Conservation (phyloP, 495 filamentous ascomycete genomes). For the Annulohypoxylon stygium region DNA sequence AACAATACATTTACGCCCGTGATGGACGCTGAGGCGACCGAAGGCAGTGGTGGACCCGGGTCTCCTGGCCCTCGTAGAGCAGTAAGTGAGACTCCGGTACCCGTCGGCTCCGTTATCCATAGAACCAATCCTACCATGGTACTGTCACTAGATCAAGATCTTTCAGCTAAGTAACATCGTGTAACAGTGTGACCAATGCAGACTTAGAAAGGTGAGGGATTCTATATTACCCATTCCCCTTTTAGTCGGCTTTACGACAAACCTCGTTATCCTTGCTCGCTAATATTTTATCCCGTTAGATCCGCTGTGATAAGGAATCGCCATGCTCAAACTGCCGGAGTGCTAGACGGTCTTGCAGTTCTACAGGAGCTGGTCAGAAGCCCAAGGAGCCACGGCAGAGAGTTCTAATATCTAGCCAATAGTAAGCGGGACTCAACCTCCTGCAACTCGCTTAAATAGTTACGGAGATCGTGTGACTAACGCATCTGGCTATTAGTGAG, state of each 20-base stretch:
- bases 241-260: conserved; percentile 43
- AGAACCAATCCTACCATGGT: background rate
- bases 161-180: conserved; percentile 33
- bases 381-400: conserved; percentile 70
- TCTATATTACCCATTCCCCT: conserved; percentile 52
- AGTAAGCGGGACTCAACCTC: conserved; percentile 59
- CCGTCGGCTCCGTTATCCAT: conserved; percentile 23
- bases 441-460: background rate
- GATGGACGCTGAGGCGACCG: conserved; percentile 39
- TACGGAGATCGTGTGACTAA: conserved; percentile 5
- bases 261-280: conserved; percentile 30
- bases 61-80: conserved; percentile 41
- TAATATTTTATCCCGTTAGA: conserved; percentile 53
- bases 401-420: conserved; percentile 76
- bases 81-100: conserved; percentile 41
- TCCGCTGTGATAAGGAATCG: conserved; percentile 75
- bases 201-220: conserved; percentile 65
- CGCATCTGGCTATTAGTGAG: conserved; percentile 61
- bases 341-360: conserved; percentile 67
- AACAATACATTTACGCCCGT: background rate
- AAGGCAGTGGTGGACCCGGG: conserved; percentile 14
- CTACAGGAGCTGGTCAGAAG: conserved; percentile 70
- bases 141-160: conserved; percentile 43
- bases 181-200: conserved; percentile 56
- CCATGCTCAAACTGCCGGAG: conserved; percentile 76